Percentiles rank a stretch among this genome's conserved stretches.
These are phyloP conservation scores for Metarhizium sp. DNA, from an alignment of 2,329 filamentous ascomycete species.

Conservation along the genomic window DNA sequence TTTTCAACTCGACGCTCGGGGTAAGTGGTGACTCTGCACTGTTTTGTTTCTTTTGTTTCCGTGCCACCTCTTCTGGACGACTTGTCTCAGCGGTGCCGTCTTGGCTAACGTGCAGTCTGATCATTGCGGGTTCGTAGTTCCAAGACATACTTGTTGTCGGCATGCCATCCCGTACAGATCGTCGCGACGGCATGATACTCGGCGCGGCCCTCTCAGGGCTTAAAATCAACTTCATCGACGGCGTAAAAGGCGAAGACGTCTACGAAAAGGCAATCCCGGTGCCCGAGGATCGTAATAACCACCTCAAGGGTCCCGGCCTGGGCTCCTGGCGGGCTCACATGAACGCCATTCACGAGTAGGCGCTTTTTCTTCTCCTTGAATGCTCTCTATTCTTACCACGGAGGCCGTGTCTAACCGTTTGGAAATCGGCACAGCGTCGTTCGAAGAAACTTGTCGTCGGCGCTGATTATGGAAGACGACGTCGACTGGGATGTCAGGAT, in stretches of 20 bases:
- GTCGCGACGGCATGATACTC: constrained; percentile 38
- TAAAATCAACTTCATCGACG: constrained; percentile 35
- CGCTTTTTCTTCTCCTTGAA: background rate
- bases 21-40: too few species aligned
- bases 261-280: constrained; percentile 26
- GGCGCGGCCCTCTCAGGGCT: constrained; percentile 36
- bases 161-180: constrained; percentile 39
- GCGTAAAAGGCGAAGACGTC: constrained; percentile 28
- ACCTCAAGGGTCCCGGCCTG: constrained; percentile 16
- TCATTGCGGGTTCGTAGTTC: constrained; percentile 29
- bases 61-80: too few species aligned
- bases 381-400: too few species aligned
- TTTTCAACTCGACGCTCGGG: too few species aligned
- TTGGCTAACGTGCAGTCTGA: background rate
- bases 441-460: constrained; percentile 33
- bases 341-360: constrained; percentile 24
- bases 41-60: too few species aligned
- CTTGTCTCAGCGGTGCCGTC: too few species aligned
- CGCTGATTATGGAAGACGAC: constrained; percentile 47
- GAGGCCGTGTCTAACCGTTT: background rate
- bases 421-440: constrained; percentile 24
- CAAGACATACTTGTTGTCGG: constrained; percentile 43
- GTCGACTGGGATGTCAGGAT: constrained; percentile 47
- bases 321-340: constrained; percentile 32
- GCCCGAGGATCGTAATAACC: constrained; percentile 18